phyloP scores from a whole-genome alignment of 176 grass and related monocot genomes.

The Oryza australiensis region DNA sequence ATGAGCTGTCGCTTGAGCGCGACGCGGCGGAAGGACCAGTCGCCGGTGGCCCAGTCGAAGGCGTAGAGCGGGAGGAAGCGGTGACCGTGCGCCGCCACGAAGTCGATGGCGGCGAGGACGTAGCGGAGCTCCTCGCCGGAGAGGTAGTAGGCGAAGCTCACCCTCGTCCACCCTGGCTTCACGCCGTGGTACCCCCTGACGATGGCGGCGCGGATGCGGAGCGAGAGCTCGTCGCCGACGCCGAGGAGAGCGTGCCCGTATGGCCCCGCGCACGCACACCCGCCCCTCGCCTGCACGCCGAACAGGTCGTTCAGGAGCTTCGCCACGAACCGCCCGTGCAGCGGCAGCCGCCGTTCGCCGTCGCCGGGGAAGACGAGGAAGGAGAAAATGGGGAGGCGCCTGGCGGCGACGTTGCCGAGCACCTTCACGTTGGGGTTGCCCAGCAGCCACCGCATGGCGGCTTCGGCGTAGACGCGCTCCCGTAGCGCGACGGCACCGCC shows the following conservation, averaged over 20 bases:
- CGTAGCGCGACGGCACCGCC: constrained; percentile 25
- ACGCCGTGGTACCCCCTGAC: constrained; percentile 61
- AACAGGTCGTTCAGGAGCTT: constrained; percentile 84
- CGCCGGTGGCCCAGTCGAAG: constrained; percentile 70
- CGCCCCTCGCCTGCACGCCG: constrained; percentile 80
- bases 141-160: constrained; percentile 85
- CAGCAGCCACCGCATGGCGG: constrained; percentile 47
- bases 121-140: constrained; percentile 56
- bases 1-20: constrained; percentile 44
- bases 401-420: constrained; percentile 47
- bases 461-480: constrained; percentile 41
- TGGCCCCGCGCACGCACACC: constrained; percentile 75
- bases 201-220: constrained; percentile 59
- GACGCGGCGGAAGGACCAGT: constrained; percentile 63
- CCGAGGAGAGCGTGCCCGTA: constrained; percentile 74
- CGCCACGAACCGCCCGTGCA: constrained; percentile 77
- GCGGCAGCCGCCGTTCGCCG: constrained; percentile 17
- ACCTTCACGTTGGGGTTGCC: constrained; percentile 43
- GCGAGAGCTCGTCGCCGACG: constrained; percentile 54
- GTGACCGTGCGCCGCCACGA: constrained; percentile 70
- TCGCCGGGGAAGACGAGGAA: constrained; percentile 55
- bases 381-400: constrained; percentile 81
- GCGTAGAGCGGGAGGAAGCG: constrained; percentile 73
- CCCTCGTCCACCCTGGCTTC: constrained; percentile 82
- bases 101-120: constrained; percentile 64